Conservation (phyloP, 2,329 filamentous ascomycete genomes). For the Colletotrichum spaethianum region DNA sequence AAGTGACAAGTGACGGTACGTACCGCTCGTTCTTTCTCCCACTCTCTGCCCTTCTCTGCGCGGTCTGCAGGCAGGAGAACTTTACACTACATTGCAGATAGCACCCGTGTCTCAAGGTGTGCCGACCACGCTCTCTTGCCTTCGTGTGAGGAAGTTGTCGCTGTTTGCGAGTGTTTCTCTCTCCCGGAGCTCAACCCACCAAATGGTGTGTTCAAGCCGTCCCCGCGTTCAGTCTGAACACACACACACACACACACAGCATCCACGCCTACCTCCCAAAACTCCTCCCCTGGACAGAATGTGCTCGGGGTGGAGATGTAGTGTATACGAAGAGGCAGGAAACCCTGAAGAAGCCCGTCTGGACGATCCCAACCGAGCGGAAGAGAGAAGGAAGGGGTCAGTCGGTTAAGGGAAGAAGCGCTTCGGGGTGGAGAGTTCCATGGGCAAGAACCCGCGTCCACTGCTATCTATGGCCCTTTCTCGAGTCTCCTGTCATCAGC, state of each 20-base stretch:
- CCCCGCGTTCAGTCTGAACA: neutral
- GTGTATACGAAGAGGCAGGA: neutral
- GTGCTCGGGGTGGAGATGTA: neutral
- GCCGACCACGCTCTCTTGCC: no score
- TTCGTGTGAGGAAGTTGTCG: neutral
- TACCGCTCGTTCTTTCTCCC: neutral
- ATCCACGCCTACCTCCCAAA: neutral
- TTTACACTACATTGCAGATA: neutral
- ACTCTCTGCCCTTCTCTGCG: neutral
- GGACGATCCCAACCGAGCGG: neutral
- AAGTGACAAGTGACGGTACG: constrained; percentile 24
- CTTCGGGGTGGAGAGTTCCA: neutral
- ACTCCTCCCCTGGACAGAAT: neutral
- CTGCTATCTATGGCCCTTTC: neutral
- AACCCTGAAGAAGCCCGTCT: no score
- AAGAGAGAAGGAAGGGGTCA: neutral
- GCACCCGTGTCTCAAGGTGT: neutral
- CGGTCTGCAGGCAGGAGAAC: neutral
- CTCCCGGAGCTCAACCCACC: neutral
- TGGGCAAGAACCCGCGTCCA: no score
- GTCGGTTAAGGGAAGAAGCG: neutral
- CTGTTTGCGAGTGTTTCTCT: neutral
- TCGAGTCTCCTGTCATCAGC: neutral
- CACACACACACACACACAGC: neutral
- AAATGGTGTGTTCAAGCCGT: neutral